A percentile compares a stretch with the other conserved stretches of the same genome.
Evolutionary conservation across 805 yeast genomes (phyloP).

Genomic region (Nakazawaea populi): DNA sequence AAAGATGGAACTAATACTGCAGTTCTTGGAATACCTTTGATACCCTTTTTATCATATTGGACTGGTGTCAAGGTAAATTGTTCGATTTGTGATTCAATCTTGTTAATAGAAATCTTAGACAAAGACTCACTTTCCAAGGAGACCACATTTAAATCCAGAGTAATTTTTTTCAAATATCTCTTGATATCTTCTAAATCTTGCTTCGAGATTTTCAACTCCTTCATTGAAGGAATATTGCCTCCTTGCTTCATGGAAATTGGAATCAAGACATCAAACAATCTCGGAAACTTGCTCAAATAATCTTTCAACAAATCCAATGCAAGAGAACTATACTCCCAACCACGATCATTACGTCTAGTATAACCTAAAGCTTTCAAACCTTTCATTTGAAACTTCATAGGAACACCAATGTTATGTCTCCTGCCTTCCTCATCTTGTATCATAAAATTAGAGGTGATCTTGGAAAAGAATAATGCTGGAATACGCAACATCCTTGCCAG

Average conservation of each 20-base stretch:
- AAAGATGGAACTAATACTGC: slow-evolving; percentile 75
- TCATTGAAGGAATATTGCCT: slow-evolving; percentile 30
- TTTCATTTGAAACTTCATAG: slow-evolving; percentile 73
- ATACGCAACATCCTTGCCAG: slow-evolving; percentile 54
- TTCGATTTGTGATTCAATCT: slow-evolving; percentile 58
- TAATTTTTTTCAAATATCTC: slow-evolving; percentile 43
- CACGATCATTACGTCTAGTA: slow-evolving; percentile 55
- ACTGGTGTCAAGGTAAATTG: slow-evolving; percentile 39
- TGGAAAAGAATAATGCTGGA: slow-evolving; percentile 63
- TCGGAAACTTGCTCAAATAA: slow-evolving; percentile 58
- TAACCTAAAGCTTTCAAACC: slow-evolving; percentile 85
- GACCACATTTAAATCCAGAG: slow-evolving; percentile 48
- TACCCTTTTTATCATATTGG: slow-evolving; percentile 43
- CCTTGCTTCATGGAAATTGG: slow-evolving; percentile 12
- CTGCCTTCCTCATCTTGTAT: slow-evolving; percentile 48
- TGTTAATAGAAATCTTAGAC: slow-evolving; percentile 55
- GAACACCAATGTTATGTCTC: slow-evolving; percentile 70
- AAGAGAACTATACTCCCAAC: slow-evolving; percentile 80
- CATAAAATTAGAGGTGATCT: slow-evolving; percentile 68
- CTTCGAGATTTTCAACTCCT: slow-evolving; percentile 36
- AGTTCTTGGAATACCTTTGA: slow-evolving; percentile 77
- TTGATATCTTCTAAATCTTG: slow-evolving; percentile 28
- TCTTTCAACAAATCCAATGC: slow-evolving; percentile 63
- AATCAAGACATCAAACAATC: slow-evolving; percentile 37
- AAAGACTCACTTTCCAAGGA: slow-evolving; percentile 75